Conservation (phyloP, 495 filamentous ascomycete genomes). For the Penicillium chermesinum region DNA sequence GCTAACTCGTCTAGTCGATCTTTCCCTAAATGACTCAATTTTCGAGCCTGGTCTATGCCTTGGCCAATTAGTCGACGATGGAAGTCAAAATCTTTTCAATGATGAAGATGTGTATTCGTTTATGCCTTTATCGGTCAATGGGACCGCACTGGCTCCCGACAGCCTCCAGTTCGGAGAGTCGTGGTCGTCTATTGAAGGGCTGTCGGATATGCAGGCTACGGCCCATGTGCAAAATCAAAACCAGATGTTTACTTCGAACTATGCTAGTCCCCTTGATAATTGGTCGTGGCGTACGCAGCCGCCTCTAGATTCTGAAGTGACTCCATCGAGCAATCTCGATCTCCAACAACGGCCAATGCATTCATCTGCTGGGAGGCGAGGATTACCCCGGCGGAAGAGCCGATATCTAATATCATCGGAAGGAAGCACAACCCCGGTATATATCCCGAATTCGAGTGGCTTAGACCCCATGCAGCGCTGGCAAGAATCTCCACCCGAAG, state of each 20-base stretch:
- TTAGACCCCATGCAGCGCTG: slow-evolving; percentile 61
- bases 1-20: background rate
- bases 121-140: background rate
- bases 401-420: slow-evolving; percentile 10
- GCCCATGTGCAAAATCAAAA: background rate
- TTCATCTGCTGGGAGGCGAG: background rate
- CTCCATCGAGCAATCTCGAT: background rate
- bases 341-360: background rate
- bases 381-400: slow-evolving; percentile 9
- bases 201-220: background rate
- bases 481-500: slow-evolving; percentile 67
- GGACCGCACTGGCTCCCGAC: background rate
- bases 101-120: background rate
- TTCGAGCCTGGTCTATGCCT: background rate
- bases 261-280: background rate
- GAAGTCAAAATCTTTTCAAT: background rate
- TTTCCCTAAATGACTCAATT: background rate
- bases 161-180: background rate
- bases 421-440: slow-evolving; percentile 1
- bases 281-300: background rate
- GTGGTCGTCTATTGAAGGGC: background rate
- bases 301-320: background rate
- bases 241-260: background rate
- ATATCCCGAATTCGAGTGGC: background rate
- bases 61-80: background rate